A percentile compares a stretch with the other conserved stretches of the same genome.
Evolutionary conservation across 2,329 filamentous ascomycete genomes (phyloP).

Genomic region (Trichophyton schoenleinii): DNA sequence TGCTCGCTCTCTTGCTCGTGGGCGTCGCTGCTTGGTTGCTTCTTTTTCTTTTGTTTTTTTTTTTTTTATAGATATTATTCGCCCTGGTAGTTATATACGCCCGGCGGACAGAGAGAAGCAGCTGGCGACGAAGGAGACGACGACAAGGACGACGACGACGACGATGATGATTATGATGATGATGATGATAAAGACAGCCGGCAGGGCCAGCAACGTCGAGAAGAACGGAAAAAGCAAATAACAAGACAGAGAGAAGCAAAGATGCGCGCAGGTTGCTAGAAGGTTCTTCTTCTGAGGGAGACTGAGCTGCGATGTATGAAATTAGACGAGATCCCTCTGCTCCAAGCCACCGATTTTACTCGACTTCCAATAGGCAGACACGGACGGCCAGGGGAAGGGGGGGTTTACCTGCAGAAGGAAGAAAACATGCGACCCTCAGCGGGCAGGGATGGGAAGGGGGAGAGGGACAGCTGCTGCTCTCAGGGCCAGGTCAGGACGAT

Average conservation of each 20-base stretch:
- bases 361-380: neutral
- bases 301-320: neutral
- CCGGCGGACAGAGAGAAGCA: no score
- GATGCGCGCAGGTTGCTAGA: neutral
- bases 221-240: slow-evolving; percentile 8
- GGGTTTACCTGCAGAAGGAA: neutral
- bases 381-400: neutral
- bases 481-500: no score
- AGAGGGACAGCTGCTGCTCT: no score
- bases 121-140: no score
- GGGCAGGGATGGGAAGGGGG: no score
- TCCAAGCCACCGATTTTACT: neutral
- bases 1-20: no score
- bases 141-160: neutral
- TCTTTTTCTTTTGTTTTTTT: no score
- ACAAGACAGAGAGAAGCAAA: neutral
- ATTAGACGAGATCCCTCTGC: neutral
- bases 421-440: neutral
- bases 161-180: neutral
- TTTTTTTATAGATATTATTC: no score
- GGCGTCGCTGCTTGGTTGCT: no score
- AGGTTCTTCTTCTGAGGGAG: neutral
- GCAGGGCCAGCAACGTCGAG: neutral
- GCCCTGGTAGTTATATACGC: no score
- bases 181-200: neutral